Base-by-base conservation (phyloP, 371 early-diverging fungal species). In the Fennellomyces sp. region DNA sequence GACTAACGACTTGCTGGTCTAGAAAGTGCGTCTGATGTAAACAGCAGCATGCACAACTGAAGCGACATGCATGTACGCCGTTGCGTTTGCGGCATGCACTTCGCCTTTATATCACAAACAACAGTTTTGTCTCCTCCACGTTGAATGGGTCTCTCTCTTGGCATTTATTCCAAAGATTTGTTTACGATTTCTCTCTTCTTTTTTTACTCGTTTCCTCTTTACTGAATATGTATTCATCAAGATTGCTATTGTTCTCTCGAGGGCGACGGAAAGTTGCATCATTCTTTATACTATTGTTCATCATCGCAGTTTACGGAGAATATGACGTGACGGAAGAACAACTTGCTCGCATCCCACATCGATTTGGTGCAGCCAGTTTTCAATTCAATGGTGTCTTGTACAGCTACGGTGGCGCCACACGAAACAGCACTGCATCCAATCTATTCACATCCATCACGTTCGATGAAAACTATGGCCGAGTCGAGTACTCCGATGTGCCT, bases 391-490 rank as follows among this genome's bases (percentile, higher is more conserved):
- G 36, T n/a, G 41, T 29, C 6, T 11, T 62, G 10, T 62, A 62
- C 23, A 47, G 62, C 5, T 56, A 56, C 21, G 62, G 62, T 2
- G 62, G 62, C 0, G 58, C 21, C 1, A 58, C 58, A 31, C 58
- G 58, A 8, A 48, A 35, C 33, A 23, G 49, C 6, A 49, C 30
- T 25, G 38, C 58, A 27, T 33, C 47, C 13, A 35, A 31, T 0
- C 23, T 36, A 7, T 58, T 58, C 6, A 49, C 58, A 27, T 47
- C 58, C 17, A 58, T 58, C 17, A 13, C 30, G 5, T 28, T 58
- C n/a, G 49, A 58, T 13, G 8, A 13, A 38, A 15, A 19, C 26
- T 15, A 29, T 7, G 58, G 58, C 10, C 8, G 30, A 30, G 36
- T 58, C 28, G 25, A 36, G 1, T 58, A 58, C 19, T 19, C 48